Base-by-base conservation (phyloP, 768 basidiomycete species). In the Mycena vitilis region DNA sequence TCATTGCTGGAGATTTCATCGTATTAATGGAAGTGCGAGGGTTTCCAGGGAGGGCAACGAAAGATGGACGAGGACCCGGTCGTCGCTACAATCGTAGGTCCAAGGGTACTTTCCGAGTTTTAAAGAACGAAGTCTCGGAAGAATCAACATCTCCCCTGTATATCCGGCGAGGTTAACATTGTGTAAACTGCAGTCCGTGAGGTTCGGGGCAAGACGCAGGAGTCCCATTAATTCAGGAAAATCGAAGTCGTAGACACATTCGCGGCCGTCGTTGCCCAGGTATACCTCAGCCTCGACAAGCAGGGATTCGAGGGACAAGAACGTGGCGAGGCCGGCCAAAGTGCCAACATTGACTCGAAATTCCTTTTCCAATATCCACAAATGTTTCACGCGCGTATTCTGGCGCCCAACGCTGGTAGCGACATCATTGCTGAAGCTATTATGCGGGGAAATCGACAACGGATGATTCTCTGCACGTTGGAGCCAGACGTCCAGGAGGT, bases 201-300 rank as follows among this genome's bases (percentile, higher is more conserved):
- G 59, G 59, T 60, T 60, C 6, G 58, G 59, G 40, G 59, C 48
- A n/a, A 15, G 22, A 38, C 48, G 59, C 36, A 51, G 22, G 7
- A 51, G 5, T 4, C 25, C n/a, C 22, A 37, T 7, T 2, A 38
- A 25, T n/a, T 37, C 11, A 4, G 13, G 8, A n/a, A n/a, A 4
- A 22, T 5, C 11, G 4, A 12, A 40, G 15, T 38, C 37, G 36
- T 9, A n/a, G 9, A 10, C 11, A 55, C n/a, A 10, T 10, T 22
- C 20, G 12, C 11, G 36, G 15, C 11, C 51, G 15, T 13, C 12
- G 16, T 6, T 18, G 44, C 20, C 18, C 18, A 23, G 2, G 30
- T 3, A 30, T 30, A 30, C 3, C 30, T 30, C 49, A 40, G 40
- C 2, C 8, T 16, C 49, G 6, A 51, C 25, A 2, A 2, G 2